Evolutionary conservation across 441 rosid species (phyloP).

Genomic region (Gossypium gossypioides): DNA sequence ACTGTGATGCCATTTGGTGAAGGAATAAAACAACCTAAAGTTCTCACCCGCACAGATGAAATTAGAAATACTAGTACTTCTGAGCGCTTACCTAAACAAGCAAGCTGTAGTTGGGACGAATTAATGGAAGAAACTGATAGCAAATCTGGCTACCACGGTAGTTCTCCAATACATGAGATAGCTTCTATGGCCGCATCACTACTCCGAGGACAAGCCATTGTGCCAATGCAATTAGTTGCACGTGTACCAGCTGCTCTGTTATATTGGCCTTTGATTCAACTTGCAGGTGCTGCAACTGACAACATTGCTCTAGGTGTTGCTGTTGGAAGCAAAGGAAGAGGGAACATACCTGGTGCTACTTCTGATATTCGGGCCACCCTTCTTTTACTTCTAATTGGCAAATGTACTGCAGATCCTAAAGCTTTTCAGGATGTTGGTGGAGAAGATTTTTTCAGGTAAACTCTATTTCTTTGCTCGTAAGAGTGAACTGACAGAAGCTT

Average conservation of each 20-base stretch:
- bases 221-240: conserved; percentile 91
- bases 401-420: conserved; percentile 83
- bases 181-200: conserved; percentile 95
- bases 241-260: conserved; percentile 89
- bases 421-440: conserved; percentile 90
- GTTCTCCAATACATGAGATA: conserved; percentile 40
- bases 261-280: conserved; percentile 96
- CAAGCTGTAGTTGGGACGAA: conserved; percentile 30
- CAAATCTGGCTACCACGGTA: conserved; percentile 34
- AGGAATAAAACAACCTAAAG: conserved; percentile 26
- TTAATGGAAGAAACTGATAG: conserved; percentile 41
- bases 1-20: conserved; percentile 44
- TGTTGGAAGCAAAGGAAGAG: conserved; percentile 99
- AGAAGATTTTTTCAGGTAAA: conserved; percentile 85
- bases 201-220: conserved; percentile 80
- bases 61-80: conserved; percentile 32
- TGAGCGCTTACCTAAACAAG: conserved; percentile 35
- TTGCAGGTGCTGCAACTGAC: conserved; percentile 94
- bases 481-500: conserved; percentile 7
- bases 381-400: conserved; percentile 80
- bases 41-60: conserved; percentile 26
- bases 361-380: conserved; percentile 93
- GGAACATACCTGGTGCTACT: conserved; percentile 92
- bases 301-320: conserved; percentile 93
- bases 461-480: conserved; percentile 8